phyloP scores from a whole-genome alignment of 176 grass and related monocot genomes.

The Thinopyrum elongatum region DNA sequence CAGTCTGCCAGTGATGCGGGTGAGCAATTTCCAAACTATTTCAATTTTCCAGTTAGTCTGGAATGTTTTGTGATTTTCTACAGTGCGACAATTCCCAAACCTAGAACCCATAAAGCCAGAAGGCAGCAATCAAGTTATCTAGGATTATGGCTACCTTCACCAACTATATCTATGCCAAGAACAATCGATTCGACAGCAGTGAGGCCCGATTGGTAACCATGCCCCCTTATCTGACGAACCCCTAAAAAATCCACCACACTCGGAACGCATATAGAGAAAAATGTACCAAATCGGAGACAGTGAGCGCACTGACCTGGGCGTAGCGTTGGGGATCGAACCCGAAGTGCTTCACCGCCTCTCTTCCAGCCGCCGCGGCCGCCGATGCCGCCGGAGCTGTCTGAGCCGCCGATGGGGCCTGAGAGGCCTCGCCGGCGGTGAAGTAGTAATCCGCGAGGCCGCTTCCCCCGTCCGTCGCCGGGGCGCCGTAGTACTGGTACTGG shows the following conservation, averaged over 20 bases:
- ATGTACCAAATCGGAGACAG: background rate
- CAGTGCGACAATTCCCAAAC: background rate
- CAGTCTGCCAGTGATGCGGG: too few relatives aligned
- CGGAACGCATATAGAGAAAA: background rate
- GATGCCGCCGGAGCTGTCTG: background rate
- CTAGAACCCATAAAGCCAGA: background rate
- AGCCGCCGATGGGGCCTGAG: background rate
- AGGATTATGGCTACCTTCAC: background rate
- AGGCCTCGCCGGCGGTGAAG: slow-evolving; percentile 23
- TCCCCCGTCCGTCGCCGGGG: background rate
- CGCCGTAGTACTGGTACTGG: slow-evolving; percentile 28
- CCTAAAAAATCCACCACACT: background rate
- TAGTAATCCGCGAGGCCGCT: slow-evolving; percentile 27
- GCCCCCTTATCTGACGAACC: background rate
- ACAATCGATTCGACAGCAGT: background rate
- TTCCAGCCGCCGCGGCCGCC: background rate
- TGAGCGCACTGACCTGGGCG: slow-evolving; percentile 36
- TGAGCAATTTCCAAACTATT: too few relatives aligned
- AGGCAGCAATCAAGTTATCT: background rate
- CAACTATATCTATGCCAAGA: background rate
- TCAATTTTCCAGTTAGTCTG: background rate
- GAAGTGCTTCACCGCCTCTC: slow-evolving; percentile 28
- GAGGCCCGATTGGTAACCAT: background rate
- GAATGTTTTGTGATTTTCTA: background rate
- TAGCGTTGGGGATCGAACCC: slow-evolving; percentile 55